Conservation (phyloP, 106 monocot genomes). For the Dioscorea alata region DNA sequence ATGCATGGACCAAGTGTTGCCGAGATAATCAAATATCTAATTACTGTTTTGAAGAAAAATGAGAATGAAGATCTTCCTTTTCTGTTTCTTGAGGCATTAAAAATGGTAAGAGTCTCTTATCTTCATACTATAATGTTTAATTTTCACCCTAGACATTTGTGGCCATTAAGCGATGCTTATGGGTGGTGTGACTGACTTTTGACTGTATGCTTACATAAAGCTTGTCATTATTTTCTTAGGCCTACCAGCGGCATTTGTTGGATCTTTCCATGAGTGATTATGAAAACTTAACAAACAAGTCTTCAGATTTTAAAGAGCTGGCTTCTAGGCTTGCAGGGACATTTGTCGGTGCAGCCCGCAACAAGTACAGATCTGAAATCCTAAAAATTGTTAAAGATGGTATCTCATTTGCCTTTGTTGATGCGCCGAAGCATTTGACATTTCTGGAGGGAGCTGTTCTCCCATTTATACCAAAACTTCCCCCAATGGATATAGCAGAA, state of each 20-base stretch:
- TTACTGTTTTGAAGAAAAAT: slow-evolving; percentile 74
- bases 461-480: slow-evolving; percentile 82
- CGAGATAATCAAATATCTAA: slow-evolving; percentile 86
- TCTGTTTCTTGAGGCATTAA: slow-evolving; percentile 80
- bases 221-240: slow-evolving; percentile 25
- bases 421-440: slow-evolving; percentile 61
- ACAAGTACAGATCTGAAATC: slow-evolving; percentile 63
- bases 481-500: slow-evolving; percentile 48
- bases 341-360: slow-evolving; percentile 76
- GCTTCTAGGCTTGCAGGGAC: slow-evolving; percentile 68
- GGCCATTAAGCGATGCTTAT: no score
- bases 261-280: slow-evolving; percentile 26
- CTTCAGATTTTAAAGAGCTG: slow-evolving; percentile 72
- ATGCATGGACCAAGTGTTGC: slow-evolving; percentile 73
- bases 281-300: slow-evolving; percentile 44
- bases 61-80: slow-evolving; percentile 46
- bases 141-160: no score
- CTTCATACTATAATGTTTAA: no score
- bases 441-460: slow-evolving; percentile 81
- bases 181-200: no score
- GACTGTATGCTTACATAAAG: no score
- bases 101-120: slow-evolving; percentile 49
- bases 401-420: slow-evolving; percentile 71
- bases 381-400: slow-evolving; percentile 78
- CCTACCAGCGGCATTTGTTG: slow-evolving; percentile 38